These are phyloP conservation scores for Smallanthus sonchifolius DNA, from an alignment of 129 eudicot genomes.

Conservation along the genomic window DNA sequence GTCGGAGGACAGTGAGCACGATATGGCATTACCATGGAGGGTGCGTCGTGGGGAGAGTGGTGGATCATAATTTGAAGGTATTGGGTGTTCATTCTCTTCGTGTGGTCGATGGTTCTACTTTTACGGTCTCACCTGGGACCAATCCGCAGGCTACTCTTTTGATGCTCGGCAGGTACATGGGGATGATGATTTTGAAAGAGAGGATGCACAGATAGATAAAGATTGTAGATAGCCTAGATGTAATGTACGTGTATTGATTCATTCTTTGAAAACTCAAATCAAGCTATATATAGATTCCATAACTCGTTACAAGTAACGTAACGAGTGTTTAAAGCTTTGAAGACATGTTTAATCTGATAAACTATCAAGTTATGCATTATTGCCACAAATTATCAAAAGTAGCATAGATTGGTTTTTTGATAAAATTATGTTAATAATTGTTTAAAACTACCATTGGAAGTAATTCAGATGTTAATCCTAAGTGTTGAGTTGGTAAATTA, in stretches of 20 bases:
- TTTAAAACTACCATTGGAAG: too few relatives aligned
- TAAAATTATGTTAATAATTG: too few relatives aligned
- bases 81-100: conserved; percentile 59
- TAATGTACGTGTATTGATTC: neutral
- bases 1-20: conserved; percentile 77
- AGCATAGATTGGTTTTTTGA: too few relatives aligned
- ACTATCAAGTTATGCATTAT: too few relatives aligned
- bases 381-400: too few relatives aligned
- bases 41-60: conserved; percentile 79
- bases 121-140: conserved; percentile 80
- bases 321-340: too few relatives aligned
- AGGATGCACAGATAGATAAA: neutral
- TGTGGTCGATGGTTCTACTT: conserved; percentile 80
- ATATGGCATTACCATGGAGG: conserved; percentile 99
- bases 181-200: conserved; percentile 42
- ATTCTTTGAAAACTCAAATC: neutral
- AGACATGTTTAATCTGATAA: too few relatives aligned
- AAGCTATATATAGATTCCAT: too few relatives aligned
- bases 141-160: conserved; percentile 93
- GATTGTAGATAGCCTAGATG: neutral
- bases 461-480: too few relatives aligned
- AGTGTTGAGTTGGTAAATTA: too few relatives aligned
- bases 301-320: too few relatives aligned
- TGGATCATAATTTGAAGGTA: conserved; percentile 59
- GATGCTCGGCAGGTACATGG: conserved; percentile 73